Evolutionary conservation across 225 moss, liverwort and hornwort genomes (phyloP).

Genomic region (Thuidium tamariscinum): DNA sequence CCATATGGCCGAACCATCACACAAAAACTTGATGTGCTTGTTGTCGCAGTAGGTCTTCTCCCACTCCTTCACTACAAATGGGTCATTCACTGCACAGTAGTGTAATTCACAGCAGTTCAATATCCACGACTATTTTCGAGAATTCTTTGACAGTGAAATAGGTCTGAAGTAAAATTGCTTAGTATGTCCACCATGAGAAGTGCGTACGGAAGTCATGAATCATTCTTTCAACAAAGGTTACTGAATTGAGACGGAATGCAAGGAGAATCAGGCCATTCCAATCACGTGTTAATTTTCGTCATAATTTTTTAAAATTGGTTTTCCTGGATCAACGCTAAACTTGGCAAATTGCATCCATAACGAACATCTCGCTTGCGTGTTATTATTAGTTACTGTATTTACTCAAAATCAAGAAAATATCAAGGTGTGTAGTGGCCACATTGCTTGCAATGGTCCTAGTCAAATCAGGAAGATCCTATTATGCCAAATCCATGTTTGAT

Average conservation of each 20-base stretch:
- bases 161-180: background rate
- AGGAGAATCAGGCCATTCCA: no score
- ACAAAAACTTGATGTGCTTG: slow-evolving; percentile 47
- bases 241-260: background rate
- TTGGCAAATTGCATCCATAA: background rate
- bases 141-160: background rate
- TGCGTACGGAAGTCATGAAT: background rate
- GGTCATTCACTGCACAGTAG: slow-evolving; percentile 55
- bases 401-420: background rate
- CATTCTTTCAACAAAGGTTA: background rate
- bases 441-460: background rate
- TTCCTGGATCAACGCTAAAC: background rate
- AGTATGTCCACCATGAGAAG: background rate
- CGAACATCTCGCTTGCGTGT: background rate
- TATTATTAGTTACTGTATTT: no score
- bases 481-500: background rate
- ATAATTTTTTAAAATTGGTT: background rate
- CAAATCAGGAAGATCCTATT: background rate
- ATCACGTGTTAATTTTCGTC: background rate
- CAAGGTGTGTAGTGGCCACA: background rate
- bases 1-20: slow-evolving; percentile 65
- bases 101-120: background rate
- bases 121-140: background rate
- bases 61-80: slow-evolving; percentile 76
- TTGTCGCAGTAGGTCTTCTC: slow-evolving; percentile 52